Evolutionary conservation across 2,329 filamentous ascomycete genomes (phyloP), one percentile per base, ranked within the genome.

Genomic region (Xylaria sp.): DNA sequence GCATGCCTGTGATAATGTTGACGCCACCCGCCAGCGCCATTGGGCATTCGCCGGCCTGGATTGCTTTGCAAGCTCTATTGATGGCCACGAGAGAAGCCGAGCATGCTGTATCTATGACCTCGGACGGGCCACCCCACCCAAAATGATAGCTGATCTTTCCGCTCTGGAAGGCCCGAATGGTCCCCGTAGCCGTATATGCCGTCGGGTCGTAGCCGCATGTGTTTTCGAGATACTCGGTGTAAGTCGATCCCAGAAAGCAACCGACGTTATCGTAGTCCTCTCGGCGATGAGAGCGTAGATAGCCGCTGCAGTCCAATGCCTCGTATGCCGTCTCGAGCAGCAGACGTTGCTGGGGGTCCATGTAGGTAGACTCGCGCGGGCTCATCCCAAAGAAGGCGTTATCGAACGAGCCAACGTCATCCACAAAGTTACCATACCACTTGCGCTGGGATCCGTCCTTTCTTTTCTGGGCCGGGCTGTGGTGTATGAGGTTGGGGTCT

Each of bases 21-120:
- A 69, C 66, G 11, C 75, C 77, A 3, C 75, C 75, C 0, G 72
- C 74, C 7, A 77, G 44, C 0, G 72, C 73, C 37, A 60, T 59
- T 1, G 60, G 45, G 41, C 66, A 69, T 22, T 76, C 73, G 1
- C 69, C 69, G 0, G 56, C 38, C 1, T 63, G 59, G 1, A 73
- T 61, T 2, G 64, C 60, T 2, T 52, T 57, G 53, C 69, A 75
- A 0, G 71, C 74, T 2, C 54, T 50, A 46, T 75, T 63, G 4
- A 75, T 62, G 0, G 72, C 70, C 2, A 74, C 72, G 0, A 64
- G 51, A 0, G 71, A 71, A 0, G 72, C 67, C 0, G 72, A 72
- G 51, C 73, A 76, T 0, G 74, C 74, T 1, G 70, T 72, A 49
- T 76, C 72, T 18, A 74, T 49, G 0, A 66, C 63, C 7, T 71